Evolutionary conservation across 177 flowering plant species (phyloP), one percentile per base, ranked within the genome.

Genomic region (Tripterygium wilfordii): DNA sequence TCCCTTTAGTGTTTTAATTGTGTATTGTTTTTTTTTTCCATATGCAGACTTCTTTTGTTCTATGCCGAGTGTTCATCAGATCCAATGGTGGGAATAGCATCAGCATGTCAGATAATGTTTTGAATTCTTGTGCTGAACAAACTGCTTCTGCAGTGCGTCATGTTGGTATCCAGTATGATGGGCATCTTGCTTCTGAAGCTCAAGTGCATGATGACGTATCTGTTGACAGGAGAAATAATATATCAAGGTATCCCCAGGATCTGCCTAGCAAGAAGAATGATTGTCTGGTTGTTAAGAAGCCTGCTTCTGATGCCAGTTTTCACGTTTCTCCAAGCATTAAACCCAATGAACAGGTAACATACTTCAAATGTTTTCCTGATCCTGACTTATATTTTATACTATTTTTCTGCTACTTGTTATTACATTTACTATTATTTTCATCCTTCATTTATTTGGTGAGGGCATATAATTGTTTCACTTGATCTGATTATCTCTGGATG

Each of bases 21-120:
- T 41, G 13, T 2, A 39, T 48, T 22, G 41, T 45, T n/a, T 7
- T 36, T n/a, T 19, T 47, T 22, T 27, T 15, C 20, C 36, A 33
- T 39, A 13, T 43, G 55, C 69, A 74, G 79, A 69, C 64, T 24
- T 54, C 80, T 28, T 75, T 70, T 64, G 83, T 73, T 27, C 57
- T 80, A 3, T 77, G 83, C 48, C 77, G 86, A 33, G 53, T 80
- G 29, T 77, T 75, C 62, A 33, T 58, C 18, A 72, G 65, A 56
- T 52, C 77, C 46, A 65, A 23, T 8, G 9, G 33, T 39, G 63
- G 46, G 36, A 68, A 61, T 51, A 62, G 48, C 41, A 8, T 52
- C 48, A 62, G 48, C 41, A 8, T 52, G 23, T 58, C 70, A 22
- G 73, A 70, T 29, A 66, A 70, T 54, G 61, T 58, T 23, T 40